Conservation (phyloP, 371 early-diverging fungal species). For the Mortierella sp. region DNA sequence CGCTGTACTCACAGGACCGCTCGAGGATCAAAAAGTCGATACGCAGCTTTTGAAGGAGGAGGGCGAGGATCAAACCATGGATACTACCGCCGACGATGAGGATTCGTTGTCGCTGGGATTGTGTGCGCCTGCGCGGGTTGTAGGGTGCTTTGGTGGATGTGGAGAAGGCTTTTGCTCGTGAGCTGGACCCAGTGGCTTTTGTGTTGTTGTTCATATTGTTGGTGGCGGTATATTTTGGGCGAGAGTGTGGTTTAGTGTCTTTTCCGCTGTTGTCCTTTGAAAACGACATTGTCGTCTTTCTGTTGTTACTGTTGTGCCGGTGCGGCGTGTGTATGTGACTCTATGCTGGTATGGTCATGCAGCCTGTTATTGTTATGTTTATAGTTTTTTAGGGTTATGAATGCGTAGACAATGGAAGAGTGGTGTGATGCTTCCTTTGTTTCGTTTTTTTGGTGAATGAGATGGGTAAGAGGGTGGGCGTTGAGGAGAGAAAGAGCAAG, state of each 20-base stretch:
- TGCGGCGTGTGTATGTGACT: not conserved
- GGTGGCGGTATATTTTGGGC: not conserved
- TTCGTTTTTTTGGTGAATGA: not conserved
- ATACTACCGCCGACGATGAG: conserved; percentile 30
- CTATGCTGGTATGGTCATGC: not conserved
- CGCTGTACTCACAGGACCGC: conserved; percentile 2
- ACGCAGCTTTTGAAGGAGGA: conserved; percentile 13
- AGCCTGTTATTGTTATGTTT: not conserved
- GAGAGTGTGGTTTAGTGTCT: not conserved
- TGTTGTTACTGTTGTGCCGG: not conserved
- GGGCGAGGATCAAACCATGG: conserved; percentile 27
- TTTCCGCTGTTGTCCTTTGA: not conserved
- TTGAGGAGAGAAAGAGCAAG: not conserved
- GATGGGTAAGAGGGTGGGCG: not conserved
- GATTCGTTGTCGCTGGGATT: conserved; percentile 10
- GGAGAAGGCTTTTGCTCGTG: conserved; percentile 1
- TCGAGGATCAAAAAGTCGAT: conserved; percentile 31
- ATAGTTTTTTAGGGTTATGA: conserved; percentile 10
- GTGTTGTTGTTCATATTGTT: not conserved
- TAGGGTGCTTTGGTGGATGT: not conserved
- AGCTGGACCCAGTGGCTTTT: not conserved
- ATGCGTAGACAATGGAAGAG: not conserved
- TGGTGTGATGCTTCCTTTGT: not conserved
- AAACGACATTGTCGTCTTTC: not conserved
- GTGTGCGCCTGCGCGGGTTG: not conserved